A percentile compares a stretch with the other conserved stretches of the same genome.
phyloP scores from a whole-genome alignment of 768 basidiomycete genomes.

The Suillus subalutaceus region DNA sequence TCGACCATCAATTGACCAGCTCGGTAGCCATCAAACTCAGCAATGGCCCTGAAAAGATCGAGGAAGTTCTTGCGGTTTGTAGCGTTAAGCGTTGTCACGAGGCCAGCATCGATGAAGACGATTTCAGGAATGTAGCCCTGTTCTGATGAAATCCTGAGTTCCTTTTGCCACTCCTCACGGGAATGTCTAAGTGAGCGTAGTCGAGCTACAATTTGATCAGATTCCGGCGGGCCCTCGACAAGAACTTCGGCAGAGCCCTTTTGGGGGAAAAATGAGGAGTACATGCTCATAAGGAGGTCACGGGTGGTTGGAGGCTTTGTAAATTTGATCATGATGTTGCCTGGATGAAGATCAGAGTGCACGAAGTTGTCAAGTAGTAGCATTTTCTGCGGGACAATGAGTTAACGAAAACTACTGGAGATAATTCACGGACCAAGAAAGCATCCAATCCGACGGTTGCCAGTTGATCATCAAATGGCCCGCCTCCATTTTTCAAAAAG shows the following conservation, averaged over 20 bases:
- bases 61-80: conserved; percentile 91
- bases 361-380: conserved; percentile 97
- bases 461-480: conserved; percentile 85
- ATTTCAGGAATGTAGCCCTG: conserved; percentile 91
- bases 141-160: conserved; percentile 60
- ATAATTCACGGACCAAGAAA: conserved; percentile 69
- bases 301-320: conserved; percentile 78
- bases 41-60: conserved; percentile 94
- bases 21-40: conserved; percentile 96
- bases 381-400: conserved; percentile 74
- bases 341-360: conserved; percentile 88
- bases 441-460: conserved; percentile 95
- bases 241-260: conserved; percentile 24
- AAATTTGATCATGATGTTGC: conserved; percentile 98
- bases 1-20: conserved; percentile 96
- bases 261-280: conserved; percentile 53
- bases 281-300: conserved; percentile 63
- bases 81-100: conserved; percentile 85
- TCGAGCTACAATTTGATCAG: conserved; percentile 66
- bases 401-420: conserved; percentile 12
- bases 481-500: conserved; percentile 89
- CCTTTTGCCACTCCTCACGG: conserved; percentile 69
- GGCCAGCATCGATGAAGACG: conserved; percentile 95
- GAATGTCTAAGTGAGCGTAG: conserved; percentile 63
- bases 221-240: conserved; percentile 42